A percentile compares a stretch with the other conserved stretches of the same genome.
Evolutionary conservation across 179 eudicot genomes (phyloP).

Genomic region (Vitellaria paradoxa): DNA sequence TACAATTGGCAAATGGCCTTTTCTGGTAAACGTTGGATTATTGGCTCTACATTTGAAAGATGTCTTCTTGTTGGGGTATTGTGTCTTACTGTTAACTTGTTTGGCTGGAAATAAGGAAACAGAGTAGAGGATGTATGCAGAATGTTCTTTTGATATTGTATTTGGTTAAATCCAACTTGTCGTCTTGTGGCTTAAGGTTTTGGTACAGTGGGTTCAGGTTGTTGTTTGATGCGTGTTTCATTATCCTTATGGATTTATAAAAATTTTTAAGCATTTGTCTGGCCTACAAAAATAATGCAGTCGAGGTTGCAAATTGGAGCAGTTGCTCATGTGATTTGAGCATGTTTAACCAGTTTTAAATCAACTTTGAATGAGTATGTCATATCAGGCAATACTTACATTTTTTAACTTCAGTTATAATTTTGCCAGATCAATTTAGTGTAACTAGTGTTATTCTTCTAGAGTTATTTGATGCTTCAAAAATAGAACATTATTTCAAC

Average conservation of each 20-base stretch:
- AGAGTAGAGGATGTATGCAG: neutral
- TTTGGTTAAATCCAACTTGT: neutral
- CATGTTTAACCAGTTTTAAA: neutral
- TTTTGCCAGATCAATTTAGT: neutral
- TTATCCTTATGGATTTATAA: neutral
- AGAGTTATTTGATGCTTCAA: conserved; percentile 1
- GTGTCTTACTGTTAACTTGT: neutral
- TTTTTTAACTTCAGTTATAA: neutral
- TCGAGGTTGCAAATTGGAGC: neutral
- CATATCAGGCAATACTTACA: neutral
- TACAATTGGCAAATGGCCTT: neutral
- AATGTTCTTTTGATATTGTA: neutral
- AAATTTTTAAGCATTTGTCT: neutral
- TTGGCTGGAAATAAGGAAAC: neutral
- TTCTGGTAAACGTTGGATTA: neutral
- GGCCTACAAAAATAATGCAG: neutral
- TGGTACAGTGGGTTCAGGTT: neutral
- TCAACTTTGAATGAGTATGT: neutral
- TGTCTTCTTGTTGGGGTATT: neutral
- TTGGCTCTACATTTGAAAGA: neutral
- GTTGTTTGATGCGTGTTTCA: neutral
- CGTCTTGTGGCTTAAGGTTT: neutral
- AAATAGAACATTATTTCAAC: neutral
- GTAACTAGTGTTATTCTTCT: neutral
- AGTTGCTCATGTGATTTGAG: neutral